A percentile compares a stretch with the other conserved stretches of the same genome.
phyloP scores from a whole-genome alignment of 2,329 filamentous ascomycete genomes.

The Cordyceps fumosorosea region DNA sequence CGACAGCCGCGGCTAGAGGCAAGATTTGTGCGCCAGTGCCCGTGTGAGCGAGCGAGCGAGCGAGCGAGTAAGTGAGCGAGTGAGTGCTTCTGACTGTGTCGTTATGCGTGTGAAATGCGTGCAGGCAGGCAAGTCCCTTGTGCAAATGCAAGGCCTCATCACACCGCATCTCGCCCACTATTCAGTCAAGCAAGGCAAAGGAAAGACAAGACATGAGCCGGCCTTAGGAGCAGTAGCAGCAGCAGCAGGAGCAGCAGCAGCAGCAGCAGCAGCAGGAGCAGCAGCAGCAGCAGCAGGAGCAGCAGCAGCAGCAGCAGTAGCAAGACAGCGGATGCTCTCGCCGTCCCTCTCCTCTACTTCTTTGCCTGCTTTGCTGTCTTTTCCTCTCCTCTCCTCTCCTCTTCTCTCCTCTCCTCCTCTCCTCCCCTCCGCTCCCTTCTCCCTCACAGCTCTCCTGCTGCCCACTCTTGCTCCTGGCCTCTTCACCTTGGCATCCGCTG shows the following conservation, averaged over 20 bases:
- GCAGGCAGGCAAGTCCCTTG: neutral
- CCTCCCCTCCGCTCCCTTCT: too few relatives aligned
- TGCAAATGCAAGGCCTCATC: neutral
- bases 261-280: neutral
- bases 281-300: neutral
- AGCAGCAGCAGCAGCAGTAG: neutral
- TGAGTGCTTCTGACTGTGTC: too few relatives aligned
- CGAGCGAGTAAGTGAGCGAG: too few relatives aligned
- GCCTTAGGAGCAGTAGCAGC: neutral
- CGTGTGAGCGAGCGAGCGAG: neutral
- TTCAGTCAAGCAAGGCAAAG: neutral
- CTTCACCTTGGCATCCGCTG: neutral
- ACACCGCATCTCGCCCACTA: neutral
- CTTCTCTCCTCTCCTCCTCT: neutral
- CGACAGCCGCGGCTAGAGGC: neutral
- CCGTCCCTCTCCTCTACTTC: neutral
- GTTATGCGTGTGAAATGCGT: too few relatives aligned
- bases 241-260: too few relatives aligned
- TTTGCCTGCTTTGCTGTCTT: neutral
- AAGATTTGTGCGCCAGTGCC: neutral
- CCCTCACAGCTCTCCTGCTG: too few relatives aligned
- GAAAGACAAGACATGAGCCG: neutral
- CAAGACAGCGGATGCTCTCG: neutral
- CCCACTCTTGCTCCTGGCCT: too few relatives aligned
- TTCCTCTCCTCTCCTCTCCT: neutral